phyloP scores from a whole-genome alignment of 345 rosid species.

The Pseudoturritis turrita region DNA sequence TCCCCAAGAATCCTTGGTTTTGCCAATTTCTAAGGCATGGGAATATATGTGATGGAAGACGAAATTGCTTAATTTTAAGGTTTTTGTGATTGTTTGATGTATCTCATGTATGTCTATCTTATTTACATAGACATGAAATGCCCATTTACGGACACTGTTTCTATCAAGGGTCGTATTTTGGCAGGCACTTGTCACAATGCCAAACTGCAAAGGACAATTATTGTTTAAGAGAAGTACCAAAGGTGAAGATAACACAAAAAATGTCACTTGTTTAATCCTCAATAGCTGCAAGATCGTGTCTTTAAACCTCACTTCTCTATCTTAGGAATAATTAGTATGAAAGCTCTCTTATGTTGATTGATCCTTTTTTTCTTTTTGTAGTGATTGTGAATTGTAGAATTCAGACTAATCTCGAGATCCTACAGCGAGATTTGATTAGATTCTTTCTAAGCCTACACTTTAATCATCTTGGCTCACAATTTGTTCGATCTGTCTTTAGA shows the following conservation, averaged over 20 bases:
- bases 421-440: neutral
- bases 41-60: too few species aligned
- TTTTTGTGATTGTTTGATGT: neutral
- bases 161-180: neutral
- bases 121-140: neutral
- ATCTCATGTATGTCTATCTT: neutral
- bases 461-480: slow-evolving; percentile 1
- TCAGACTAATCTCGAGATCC: neutral
- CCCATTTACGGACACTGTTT: neutral
- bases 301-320: neutral
- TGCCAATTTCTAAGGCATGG: too few species aligned
- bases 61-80: neutral
- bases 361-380: neutral
- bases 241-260: neutral
- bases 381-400: neutral
- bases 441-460: slow-evolving; percentile 9
- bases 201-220: neutral
- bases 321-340: neutral
- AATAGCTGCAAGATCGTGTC: neutral
- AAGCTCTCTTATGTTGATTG: neutral
- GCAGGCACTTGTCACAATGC: neutral
- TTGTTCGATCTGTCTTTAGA: slow-evolving; percentile 18
- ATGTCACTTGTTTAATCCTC: neutral
- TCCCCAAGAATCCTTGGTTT: too few species aligned
- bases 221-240: neutral